Conservation (phyloP, 2,329 filamentous ascomycete genomes). For the Aspergillus sp. region DNA sequence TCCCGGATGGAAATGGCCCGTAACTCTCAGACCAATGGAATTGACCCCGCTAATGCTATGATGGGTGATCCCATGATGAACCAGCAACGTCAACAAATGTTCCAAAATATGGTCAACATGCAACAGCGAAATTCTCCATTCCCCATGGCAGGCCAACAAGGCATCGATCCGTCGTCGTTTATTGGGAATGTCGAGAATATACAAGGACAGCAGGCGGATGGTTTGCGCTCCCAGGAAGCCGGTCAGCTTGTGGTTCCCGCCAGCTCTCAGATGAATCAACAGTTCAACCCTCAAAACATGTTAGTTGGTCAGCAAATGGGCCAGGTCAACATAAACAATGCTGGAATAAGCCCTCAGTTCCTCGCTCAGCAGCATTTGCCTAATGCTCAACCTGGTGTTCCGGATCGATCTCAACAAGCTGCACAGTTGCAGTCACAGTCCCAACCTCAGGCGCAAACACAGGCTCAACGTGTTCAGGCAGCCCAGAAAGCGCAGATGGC, state of each 20-base stretch:
- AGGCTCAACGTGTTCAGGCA: conserved; percentile 48
- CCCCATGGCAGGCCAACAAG: conserved; percentile 37
- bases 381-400: conserved; percentile 48
- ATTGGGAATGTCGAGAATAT: conserved; percentile 58
- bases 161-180: conserved; percentile 42
- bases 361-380: conserved; percentile 50
- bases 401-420: conserved; percentile 46
- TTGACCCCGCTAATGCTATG: conserved; percentile 37
- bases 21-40: conserved; percentile 30
- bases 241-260: conserved; percentile 68
- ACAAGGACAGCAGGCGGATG: conserved; percentile 64
- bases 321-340: conserved; percentile 43
- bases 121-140: conserved; percentile 42
- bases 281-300: conserved; percentile 48
- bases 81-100: conserved; percentile 45
- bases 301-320: conserved; percentile 46
- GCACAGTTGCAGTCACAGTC: conserved; percentile 40
- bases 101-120: conserved; percentile 47
- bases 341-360: conserved; percentile 45
- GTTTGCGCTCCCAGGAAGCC: conserved; percentile 63
- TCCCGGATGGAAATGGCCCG: conserved; percentile 39
- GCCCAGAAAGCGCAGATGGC: conserved; percentile 52
- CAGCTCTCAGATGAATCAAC: conserved; percentile 57
- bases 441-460: conserved; percentile 45
- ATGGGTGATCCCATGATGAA: conserved; percentile 46